phyloP scores from a whole-genome alignment of 1,284 basidiomycete genomes.

The Cystobasidiaceae sp. region DNA sequence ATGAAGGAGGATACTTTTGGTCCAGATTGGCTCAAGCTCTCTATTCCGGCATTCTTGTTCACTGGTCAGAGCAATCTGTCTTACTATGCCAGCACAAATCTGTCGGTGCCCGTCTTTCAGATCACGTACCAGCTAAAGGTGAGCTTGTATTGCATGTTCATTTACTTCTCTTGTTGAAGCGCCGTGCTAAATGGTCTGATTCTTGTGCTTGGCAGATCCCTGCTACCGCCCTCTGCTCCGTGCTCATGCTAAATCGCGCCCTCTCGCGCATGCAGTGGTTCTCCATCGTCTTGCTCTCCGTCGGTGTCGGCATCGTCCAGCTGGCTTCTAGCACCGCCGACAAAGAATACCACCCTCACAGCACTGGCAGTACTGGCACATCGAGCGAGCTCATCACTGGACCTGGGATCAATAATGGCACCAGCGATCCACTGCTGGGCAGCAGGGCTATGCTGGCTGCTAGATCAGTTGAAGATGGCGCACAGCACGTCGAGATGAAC shows the following conservation, averaged over 20 bases:
- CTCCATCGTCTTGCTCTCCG: slow-evolving; percentile 44
- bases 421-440: slow-evolving; percentile 6
- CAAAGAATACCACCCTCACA: background rate
- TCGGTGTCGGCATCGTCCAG: slow-evolving; percentile 48
- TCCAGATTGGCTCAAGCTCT: slow-evolving; percentile 30
- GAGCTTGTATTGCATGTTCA: background rate
- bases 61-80: slow-evolving; percentile 31
- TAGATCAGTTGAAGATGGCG: background rate
- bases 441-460: background rate
- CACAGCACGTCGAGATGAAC: slow-evolving; percentile 31
- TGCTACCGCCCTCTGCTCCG: slow-evolving; percentile 47
- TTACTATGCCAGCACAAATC: slow-evolving; percentile 47
- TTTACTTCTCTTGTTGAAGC: background rate
- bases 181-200: background rate
- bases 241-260: slow-evolving; percentile 46
- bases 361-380: background rate
- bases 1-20: slow-evolving; percentile 37
- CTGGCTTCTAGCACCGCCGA: slow-evolving; percentile 35
- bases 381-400: background rate
- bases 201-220: slow-evolving; percentile 41
- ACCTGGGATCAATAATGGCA: background rate
- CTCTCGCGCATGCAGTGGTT: slow-evolving; percentile 45
- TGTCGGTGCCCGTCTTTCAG: slow-evolving; percentile 47
- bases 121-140: slow-evolving; percentile 49
- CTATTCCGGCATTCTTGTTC: slow-evolving; percentile 31